Evolutionary conservation across 2,329 filamentous ascomycete genomes (phyloP).

Genomic region (Kalaharituber pfeilii): DNA sequence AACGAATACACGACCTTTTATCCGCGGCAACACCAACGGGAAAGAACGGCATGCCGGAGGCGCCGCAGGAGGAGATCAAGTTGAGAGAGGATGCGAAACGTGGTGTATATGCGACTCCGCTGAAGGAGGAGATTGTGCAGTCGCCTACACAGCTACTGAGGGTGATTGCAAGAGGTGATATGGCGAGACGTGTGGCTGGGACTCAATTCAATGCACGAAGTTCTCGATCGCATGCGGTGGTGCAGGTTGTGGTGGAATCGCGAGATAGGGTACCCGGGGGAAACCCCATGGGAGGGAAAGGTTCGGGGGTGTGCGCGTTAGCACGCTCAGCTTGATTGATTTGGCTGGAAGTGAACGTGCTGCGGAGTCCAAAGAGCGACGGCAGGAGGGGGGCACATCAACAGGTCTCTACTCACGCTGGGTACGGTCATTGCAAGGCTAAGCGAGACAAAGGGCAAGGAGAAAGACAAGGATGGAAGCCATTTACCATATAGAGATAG

Average conservation of each 20-base stretch:
- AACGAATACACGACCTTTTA: conserved; percentile 85
- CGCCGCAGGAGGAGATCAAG: conserved; percentile 73
- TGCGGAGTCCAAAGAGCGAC: conserved; percentile 82
- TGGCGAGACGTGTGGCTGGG: conserved; percentile 74
- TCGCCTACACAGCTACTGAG: conserved; percentile 87
- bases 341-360: conserved; percentile 91
- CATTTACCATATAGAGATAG: conserved; percentile 94
- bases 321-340: conserved; percentile 88
- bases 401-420: conserved; percentile 87
- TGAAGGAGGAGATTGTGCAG: conserved; percentile 98
- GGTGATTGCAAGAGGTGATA: conserved; percentile 86
- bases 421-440: conserved; percentile 88
- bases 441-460: conserved; percentile 71
- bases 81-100: conserved; percentile 89
- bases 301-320: conserved; percentile 73
- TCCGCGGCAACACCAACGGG: conserved; percentile 34
- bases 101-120: conserved; percentile 83
- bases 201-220: conserved; percentile 95
- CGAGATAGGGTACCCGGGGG: conserved; percentile 58
- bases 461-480: conserved; percentile 61
- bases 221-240: conserved; percentile 93
- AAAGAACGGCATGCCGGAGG: conserved; percentile 36
- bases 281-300: conserved; percentile 11
- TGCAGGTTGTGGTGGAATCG: conserved; percentile 96
- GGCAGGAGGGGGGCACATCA: conserved; percentile 92